A percentile compares a stretch with the other conserved stretches of the same genome.
These are phyloP conservation scores for Fagus crenata DNA, from an alignment of 306 rosid genomes.

Conservation along the genomic window DNA sequence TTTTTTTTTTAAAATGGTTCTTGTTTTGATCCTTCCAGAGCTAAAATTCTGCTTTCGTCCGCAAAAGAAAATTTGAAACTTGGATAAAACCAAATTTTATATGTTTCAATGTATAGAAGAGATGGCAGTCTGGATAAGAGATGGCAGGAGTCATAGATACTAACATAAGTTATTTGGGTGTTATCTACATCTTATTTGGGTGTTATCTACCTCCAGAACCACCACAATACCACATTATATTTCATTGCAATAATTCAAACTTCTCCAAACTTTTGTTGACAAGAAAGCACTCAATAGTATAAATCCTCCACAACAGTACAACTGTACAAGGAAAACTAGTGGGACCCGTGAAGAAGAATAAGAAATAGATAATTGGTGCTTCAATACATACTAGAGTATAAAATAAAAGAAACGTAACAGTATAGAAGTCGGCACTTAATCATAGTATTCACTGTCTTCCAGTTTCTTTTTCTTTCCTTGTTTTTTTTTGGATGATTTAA, in stretches of 20 bases:
- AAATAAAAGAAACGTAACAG: background rate
- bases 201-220: background rate
- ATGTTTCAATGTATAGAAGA: background rate
- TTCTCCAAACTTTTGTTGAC: conserved; percentile 21
- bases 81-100: background rate
- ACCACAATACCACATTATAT: background rate
- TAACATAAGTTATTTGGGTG: background rate
- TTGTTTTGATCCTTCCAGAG: too few relatives aligned
- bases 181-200: background rate
- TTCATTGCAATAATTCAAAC: conserved; percentile 1
- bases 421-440: background rate
- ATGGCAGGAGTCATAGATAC: background rate
- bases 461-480: too few relatives aligned
- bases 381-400: background rate
- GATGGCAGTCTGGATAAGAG: background rate
- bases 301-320: background rate
- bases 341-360: background rate
- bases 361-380: background rate
- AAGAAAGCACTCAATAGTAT: background rate
- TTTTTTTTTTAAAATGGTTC: too few relatives aligned
- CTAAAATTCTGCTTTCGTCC: background rate
- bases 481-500: background rate
- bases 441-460: too few relatives aligned
- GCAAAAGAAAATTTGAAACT: background rate
- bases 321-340: background rate